Percentiles rank a stretch among this genome's conserved stretches.
phyloP scores from a whole-genome alignment of 164 flowering plant species.

The Amborella trichopoda region DNA sequence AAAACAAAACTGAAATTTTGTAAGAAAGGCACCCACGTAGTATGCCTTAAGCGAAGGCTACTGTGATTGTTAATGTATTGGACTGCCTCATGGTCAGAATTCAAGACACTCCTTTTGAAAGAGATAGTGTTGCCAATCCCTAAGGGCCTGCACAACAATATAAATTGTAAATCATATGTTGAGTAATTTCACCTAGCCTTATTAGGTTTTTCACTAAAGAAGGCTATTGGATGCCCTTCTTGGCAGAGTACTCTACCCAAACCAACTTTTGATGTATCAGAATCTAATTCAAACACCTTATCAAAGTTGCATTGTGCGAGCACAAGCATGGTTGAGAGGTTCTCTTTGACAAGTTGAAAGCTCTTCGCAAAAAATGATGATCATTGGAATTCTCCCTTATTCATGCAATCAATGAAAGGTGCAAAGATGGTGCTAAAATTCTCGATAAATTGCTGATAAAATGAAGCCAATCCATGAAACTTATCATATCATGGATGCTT shows the following conservation, averaged over 20 bases:
- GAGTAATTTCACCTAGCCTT: background rate
- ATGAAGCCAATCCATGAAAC: background rate
- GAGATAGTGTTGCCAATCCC: slow-evolving; percentile 1
- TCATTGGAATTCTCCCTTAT: background rate
- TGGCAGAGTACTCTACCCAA: slow-evolving; percentile 1
- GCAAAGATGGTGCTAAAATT: background rate
- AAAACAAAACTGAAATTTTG: slow-evolving; percentile 1
- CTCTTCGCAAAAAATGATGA: background rate
- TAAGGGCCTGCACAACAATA: background rate
- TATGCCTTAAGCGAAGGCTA: background rate
- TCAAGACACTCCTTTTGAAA: background rate
- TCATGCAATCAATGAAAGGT: background rate
- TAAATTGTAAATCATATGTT: slow-evolving; percentile 8
- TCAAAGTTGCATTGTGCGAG: background rate
- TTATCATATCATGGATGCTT: background rate
- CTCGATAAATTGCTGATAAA: background rate
- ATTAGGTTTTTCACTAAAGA: background rate
- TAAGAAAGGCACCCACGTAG: background rate
- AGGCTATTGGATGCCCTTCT: slow-evolving; percentile 2
- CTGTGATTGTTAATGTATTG: background rate
- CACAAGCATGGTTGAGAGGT: background rate
- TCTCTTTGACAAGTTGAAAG: background rate
- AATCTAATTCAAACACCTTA: background rate
- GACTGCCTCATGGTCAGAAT: background rate
- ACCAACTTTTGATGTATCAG: slow-evolving; percentile 2